Evolutionary conservation across 371 early-diverging fungal genomes (phyloP).

Genomic region (Apophysomyces variabilis): DNA sequence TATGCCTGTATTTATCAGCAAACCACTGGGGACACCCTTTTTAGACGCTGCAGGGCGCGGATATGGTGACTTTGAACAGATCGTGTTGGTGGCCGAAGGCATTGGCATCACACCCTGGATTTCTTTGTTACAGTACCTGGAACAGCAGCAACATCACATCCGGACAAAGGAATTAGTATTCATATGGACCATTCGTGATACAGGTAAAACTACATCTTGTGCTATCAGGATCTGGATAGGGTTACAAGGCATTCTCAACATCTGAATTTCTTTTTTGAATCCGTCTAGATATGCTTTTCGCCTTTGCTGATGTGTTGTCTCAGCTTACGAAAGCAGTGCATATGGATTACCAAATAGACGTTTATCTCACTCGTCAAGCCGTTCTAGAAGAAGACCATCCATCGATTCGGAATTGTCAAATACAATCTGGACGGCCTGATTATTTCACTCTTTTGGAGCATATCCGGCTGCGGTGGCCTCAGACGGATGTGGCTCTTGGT

Average conservation of each 20-base stretch:
- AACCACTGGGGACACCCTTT: slow-evolving; percentile 31
- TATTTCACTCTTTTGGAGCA: slow-evolving; percentile 17
- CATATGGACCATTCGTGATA: slow-evolving; percentile 33
- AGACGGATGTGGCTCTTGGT: slow-evolving; percentile 27
- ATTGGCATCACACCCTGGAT: slow-evolving; percentile 54
- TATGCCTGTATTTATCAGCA: slow-evolving; percentile 29
- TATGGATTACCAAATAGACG: slow-evolving; percentile 6
- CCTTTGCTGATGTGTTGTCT: slow-evolving; percentile 8
- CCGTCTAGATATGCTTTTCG: slow-evolving; percentile 7
- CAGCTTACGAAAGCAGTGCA: neutral
- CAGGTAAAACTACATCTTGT: slow-evolving; percentile 24
- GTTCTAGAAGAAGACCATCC: neutral
- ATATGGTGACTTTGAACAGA: slow-evolving; percentile 34
- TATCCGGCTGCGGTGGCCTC: slow-evolving; percentile 11
- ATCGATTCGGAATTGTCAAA: neutral
- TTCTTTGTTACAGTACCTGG: slow-evolving; percentile 32
- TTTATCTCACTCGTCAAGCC: slow-evolving; percentile 14
- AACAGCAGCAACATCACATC: slow-evolving; percentile 19
- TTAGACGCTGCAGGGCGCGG: slow-evolving; percentile 17
- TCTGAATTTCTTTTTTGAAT: too few species aligned
- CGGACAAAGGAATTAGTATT: slow-evolving; percentile 22
- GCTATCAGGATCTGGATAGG: too few species aligned
- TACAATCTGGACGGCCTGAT: slow-evolving; percentile 25
- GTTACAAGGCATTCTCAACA: too few species aligned
- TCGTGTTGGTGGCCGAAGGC: slow-evolving; percentile 45